phyloP scores from a whole-genome alignment of 2,329 filamentous ascomycete genomes.

The Coniochaeta sp. region DNA sequence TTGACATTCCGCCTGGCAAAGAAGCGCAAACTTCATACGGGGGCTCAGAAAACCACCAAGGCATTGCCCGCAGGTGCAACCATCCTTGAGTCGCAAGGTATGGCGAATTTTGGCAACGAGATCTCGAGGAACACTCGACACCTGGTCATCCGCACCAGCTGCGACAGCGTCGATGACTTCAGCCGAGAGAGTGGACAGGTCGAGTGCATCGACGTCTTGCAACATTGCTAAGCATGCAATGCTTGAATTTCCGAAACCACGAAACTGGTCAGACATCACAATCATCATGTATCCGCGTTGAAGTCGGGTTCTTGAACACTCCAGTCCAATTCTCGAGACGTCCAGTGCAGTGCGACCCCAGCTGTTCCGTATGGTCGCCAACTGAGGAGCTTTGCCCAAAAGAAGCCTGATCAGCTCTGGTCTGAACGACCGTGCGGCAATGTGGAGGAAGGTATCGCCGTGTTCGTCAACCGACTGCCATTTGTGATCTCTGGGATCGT shows the following conservation, averaged over 20 bases:
- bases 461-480: not conserved
- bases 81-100: conserved; percentile 20
- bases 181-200: not conserved
- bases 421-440: not conserved
- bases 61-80: conserved; percentile 30
- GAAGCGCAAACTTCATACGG: conserved; percentile 23
- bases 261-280: not conserved
- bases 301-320: not conserved
- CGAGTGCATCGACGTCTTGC: not conserved
- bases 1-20: conserved; percentile 16
- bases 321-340: not conserved
- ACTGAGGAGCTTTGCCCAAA: not conserved
- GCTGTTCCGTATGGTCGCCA: not conserved
- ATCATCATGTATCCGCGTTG: not conserved
- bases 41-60: conserved; percentile 27
- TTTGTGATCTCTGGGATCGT: not conserved
- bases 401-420: not conserved
- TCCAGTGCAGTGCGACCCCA: not conserved
- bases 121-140: not conserved
- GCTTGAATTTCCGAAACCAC: not conserved
- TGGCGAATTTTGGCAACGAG: conserved; percentile 5
- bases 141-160: not conserved
- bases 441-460: not conserved
- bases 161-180: not conserved
- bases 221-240: not conserved